Evolutionary conservation across 2,329 filamentous ascomycete species (phyloP), one percentile per base, ranked within the genome.

Genomic region (Microcera coccophila): DNA sequence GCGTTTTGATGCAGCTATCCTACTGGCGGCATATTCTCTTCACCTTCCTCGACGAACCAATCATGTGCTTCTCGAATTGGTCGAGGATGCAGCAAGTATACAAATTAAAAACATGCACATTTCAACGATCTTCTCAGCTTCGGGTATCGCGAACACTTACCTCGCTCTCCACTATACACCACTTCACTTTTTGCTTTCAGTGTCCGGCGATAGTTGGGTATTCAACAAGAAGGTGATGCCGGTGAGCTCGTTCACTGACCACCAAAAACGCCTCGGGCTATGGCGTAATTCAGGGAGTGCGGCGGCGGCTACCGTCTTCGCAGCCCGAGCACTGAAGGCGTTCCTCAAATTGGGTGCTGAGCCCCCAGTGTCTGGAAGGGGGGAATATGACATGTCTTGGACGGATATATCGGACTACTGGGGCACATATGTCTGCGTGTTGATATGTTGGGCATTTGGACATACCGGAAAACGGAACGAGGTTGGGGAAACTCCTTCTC

Each of bases 391-490:
- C 28, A 22, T 15, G 11, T 36, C 47, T 11, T 59, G 62, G 43
- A 55, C 48, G 15, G 68, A 72, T 39, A 63, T 79, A 32, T 72
- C 70, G 2, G 69, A 76, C 48, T 78, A 75, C 53, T 79, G 76
- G 76, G 71, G 65, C 22, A 54, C 80, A 37, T 81, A 81, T 53
- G 72, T 76, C 7, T 79, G 76, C 48, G 66, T 75, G 7, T 66
- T 82, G 38, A 75, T 82, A 49, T 79, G 74, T 63, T 82, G 79
- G 79, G 76, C 77, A 1, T 76, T 74, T 49, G 69, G 71, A 3
- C 65, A 75, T 43, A 45, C 48, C 8, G 50, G 51, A 28, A 58
- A 50, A 45, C 45, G 49, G 36, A 47, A 43, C 36, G 51, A 41
- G 14, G 46, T 38, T 31, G 49, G 34, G 19, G 50, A 48, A 31